Evolutionary conservation across 208 protist species (phyloP), one percentile per base, ranked within the genome.

Genomic region (Leishmania gerbilli): DNA sequence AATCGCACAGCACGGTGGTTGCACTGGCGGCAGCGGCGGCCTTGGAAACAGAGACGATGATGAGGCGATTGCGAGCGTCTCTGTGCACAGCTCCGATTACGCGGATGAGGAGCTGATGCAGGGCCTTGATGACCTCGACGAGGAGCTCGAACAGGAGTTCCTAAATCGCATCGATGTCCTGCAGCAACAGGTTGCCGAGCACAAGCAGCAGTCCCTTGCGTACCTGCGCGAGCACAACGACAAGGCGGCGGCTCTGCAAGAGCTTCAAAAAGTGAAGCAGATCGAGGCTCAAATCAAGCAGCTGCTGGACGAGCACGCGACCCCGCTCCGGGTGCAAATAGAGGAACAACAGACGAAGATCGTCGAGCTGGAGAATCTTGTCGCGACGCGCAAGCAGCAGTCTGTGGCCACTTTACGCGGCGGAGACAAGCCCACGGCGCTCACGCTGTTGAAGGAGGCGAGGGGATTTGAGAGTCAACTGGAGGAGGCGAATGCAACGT

Each of bases 31-130:
- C 24, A 42, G 55, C 34, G 53, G 56, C 24, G 31, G 34, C 56
- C 37, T 21, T 34, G 37, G 21, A 1, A 60, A 72, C 62, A 51
- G n/a, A 11, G 76, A 84, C 42, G 83, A 83, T 31, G 81, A 86
- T 58, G 84, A 84, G 3, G 82, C n/a, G 19, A 62, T 84, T 42
- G 84, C 49, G 13, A 84, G 86, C 27, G 81, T 90, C 6, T 90
- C 87, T 19, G 51, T 90, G 27, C 83, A 90, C 81, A 90, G 81
- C 84, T 83, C 77, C 45, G 87, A 90, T 77, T 85, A 83, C 76
- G 51, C 67, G 1, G 81, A 90, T 60, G 87, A 85, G 67, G 83
- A 88, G 49, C 75, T 90, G 31, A 55, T 90, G 56, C 87, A 86
- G 62, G 87, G 81, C 3, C 79, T 90, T 27, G 62, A 82, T 17